Evolutionary conservation across 1,284 basidiomycete species (phyloP).

Genomic region (Cystobasidium sp.): DNA sequence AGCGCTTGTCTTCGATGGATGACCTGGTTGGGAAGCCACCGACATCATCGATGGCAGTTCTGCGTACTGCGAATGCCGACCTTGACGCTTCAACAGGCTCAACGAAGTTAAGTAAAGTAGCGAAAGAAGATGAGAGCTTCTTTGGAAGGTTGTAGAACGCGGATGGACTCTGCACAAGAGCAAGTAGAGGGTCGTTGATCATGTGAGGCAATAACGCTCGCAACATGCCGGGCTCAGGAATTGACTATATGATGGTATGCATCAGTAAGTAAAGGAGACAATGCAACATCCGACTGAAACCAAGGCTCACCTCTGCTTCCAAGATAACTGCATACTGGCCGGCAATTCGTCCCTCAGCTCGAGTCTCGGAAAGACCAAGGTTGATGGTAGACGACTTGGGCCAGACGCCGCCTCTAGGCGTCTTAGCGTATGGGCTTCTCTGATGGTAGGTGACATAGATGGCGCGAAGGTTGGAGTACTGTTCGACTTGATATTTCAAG

Average conservation of each 20-base stretch:
- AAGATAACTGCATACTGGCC: conserved; percentile 53
- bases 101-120: conserved; percentile 49
- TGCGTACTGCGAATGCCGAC: conserved; percentile 52
- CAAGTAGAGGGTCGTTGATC: conserved; percentile 48
- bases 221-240: conserved; percentile 53
- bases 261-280: neutral
- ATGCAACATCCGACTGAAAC: neutral
- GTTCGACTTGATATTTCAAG: conserved; percentile 46
- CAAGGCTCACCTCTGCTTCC: conserved; percentile 50
- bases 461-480: conserved; percentile 51
- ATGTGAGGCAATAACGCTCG: conserved; percentile 51
- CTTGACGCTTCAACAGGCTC: conserved; percentile 50
- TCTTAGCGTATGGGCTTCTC: conserved; percentile 42
- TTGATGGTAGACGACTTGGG: conserved; percentile 51
- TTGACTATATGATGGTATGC: conserved; percentile 43
- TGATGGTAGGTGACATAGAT: conserved; percentile 52
- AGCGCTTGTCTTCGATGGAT: conserved; percentile 52
- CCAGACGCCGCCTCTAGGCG: conserved; percentile 6
- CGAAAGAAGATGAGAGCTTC: conserved; percentile 45
- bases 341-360: conserved; percentile 47
- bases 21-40: conserved; percentile 52
- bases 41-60: conserved; percentile 51
- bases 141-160: conserved; percentile 53
- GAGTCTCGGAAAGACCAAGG: conserved; percentile 52
- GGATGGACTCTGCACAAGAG: conserved; percentile 50